Percentiles rank a stretch among this genome's conserved stretches.
Evolutionary conservation across 1,284 basidiomycete species (phyloP).

Genomic region (Cutaneotrichosporon sp.): DNA sequence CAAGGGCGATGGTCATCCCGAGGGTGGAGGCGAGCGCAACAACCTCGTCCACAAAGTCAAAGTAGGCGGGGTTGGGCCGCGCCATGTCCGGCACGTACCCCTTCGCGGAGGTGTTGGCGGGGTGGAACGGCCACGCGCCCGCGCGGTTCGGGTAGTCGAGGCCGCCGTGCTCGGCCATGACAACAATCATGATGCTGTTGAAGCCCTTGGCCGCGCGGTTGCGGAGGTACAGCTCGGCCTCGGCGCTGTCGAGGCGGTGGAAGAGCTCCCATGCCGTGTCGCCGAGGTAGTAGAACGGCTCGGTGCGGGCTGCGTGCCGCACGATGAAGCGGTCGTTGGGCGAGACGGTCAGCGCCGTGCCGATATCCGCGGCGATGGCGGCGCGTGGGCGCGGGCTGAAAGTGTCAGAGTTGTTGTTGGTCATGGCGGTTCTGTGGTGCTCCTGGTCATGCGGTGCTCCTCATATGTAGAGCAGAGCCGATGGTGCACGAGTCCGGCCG

Average conservation of each 20-base stretch:
- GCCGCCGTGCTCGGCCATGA: slow-evolving; percentile 28
- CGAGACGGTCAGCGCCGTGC: neutral
- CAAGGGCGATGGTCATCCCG: slow-evolving; percentile 23
- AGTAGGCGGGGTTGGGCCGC: slow-evolving; percentile 22
- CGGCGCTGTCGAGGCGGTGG: slow-evolving; percentile 22
- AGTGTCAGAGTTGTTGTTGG: no score
- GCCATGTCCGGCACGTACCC: slow-evolving; percentile 16
- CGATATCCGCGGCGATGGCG: neutral
- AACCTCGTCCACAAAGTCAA: slow-evolving; percentile 22
- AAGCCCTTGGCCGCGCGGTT: slow-evolving; percentile 28
- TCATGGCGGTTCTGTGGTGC: no score
- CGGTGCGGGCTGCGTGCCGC: slow-evolving; percentile 5
- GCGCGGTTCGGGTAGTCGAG: slow-evolving; percentile 26
- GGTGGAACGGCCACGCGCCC: slow-evolving; percentile 27
- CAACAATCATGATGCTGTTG: slow-evolving; percentile 22
- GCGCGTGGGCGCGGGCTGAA: no score
- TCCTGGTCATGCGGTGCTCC: no score
- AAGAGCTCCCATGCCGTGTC: slow-evolving; percentile 36
- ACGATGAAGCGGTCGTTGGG: slow-evolving; percentile 11
- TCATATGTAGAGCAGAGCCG: no score
- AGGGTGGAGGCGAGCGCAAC: slow-evolving; percentile 16
- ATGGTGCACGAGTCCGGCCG: no score
- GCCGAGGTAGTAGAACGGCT: slow-evolving; percentile 28
- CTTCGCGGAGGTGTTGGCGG: neutral
- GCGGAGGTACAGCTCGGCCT: slow-evolving; percentile 25